Conservation (phyloP, 2,329 filamentous ascomycete species). For the Ascomycota sp. region DNA sequence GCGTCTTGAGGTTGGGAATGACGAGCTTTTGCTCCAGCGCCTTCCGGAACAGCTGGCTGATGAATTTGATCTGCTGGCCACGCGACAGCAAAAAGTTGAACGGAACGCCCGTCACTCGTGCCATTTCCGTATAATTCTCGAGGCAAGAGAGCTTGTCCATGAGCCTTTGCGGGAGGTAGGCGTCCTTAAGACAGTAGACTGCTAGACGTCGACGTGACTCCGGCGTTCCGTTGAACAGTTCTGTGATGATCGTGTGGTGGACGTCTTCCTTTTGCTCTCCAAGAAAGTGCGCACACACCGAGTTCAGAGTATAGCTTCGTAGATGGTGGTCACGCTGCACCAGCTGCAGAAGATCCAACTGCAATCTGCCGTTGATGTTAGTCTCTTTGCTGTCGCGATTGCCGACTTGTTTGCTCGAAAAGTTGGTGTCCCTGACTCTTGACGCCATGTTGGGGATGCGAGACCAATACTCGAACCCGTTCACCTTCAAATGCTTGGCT, state of each 20-base stretch:
- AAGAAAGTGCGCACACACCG: conserved; percentile 81
- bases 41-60: conserved; percentile 92
- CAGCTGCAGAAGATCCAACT: conserved; percentile 82
- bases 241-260: conserved; percentile 97
- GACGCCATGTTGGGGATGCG: conserved; percentile 52
- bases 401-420: conserved; percentile 96
- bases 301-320: conserved; percentile 91
- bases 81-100: conserved; percentile 85
- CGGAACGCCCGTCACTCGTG: conserved; percentile 91
- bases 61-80: conserved; percentile 91
- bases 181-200: conserved; percentile 92
- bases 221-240: conserved; percentile 85
- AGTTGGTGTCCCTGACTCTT: conserved; percentile 54
- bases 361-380: conserved; percentile 81
- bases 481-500: conserved; percentile 61
- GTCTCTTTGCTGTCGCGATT: conserved; percentile 85
- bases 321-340: conserved; percentile 88
- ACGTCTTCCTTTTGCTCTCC: conserved; percentile 98
- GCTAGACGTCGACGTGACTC: conserved; percentile 79
- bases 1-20: conserved; percentile 61
- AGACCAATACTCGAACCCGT: conserved; percentile 69
- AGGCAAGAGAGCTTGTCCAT: conserved; percentile 97
- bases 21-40: conserved; percentile 82
- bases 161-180: conserved; percentile 75
- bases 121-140: conserved; percentile 99